Evolutionary conservation across 2,329 filamentous ascomycete species (phyloP), one percentile per base, ranked within the genome.

Genomic region (Penicillium palitans): DNA sequence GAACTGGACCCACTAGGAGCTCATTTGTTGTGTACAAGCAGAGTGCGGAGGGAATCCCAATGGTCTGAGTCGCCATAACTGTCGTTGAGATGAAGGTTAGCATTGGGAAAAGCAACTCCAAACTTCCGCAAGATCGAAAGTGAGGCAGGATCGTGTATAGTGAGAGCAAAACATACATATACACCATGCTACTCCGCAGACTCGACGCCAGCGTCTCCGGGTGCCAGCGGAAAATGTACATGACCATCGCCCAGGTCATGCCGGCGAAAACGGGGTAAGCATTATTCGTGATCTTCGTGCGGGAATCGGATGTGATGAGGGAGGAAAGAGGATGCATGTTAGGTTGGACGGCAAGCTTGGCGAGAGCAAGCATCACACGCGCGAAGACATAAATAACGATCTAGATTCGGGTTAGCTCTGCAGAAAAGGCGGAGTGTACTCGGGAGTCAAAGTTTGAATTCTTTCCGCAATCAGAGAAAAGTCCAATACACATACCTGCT

Each of bases 351-450:
- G 90, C 86, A 58, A 98, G 80, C 70, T 91, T 91, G 33, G 93
- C 95, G 25, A 96, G 79, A 9, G 90, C 91, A 35, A 99, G 84
- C 60, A 89, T 83, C 17, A 97, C 95, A 65, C 95, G 87, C 48
- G 95, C 95, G 72, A 97, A 97, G 62, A 99, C 90, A 80, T 99
- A 99, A 69, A 98, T 90, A 75, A 96, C 92, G 73, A 99, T 99
- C 82, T 99, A 54, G 19, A 42, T n/a, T 8, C 2, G 15, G 31
- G 40, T 66, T 55, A 66, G 64, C 27, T 51, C 29, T 35, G 37
- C 17, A 41, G 2, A 37, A 35, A 27, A 47, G 7, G 4, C 2
- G 13, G 31, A 3, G 3, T 29, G 2, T 7, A 35, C 10, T 35
- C 19, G 5, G 31, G 19, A 21, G 6, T 12, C 29, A 12, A 37